These are phyloP conservation scores for Thelonectria discophora DNA, from an alignment of 2,329 filamentous ascomycete species.

Conservation along the genomic window DNA sequence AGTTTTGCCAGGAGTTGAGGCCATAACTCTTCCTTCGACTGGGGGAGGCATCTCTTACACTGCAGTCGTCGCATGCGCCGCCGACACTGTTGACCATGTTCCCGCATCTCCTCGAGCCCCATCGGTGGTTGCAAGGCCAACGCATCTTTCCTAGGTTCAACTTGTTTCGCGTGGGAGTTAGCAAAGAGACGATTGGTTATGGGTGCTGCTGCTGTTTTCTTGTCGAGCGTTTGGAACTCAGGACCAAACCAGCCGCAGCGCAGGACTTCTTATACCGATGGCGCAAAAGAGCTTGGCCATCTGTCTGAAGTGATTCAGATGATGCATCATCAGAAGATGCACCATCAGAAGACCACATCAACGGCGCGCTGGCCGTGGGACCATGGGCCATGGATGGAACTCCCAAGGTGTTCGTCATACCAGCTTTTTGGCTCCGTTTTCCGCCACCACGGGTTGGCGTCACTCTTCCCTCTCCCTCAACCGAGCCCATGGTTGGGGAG, in stretches of 20 bases:
- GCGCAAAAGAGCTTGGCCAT: constrained; percentile 9
- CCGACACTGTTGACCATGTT: constrained; percentile 34
- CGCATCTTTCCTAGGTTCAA: constrained; percentile 25
- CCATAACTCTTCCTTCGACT: constrained; percentile 1
- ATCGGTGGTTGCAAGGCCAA: constrained; percentile 39
- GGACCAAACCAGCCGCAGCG: neutral
- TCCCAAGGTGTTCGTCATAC: constrained; percentile 31
- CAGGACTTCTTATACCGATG: constrained; percentile 34
- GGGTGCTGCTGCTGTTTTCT: constrained; percentile 13
- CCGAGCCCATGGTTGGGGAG: neutral
- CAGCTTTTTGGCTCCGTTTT: constrained; percentile 19
- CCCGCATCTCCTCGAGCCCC: constrained; percentile 35
- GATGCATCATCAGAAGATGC: constrained; percentile 30
- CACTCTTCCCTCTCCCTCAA: constrained; percentile 1
- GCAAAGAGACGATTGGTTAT: no score
- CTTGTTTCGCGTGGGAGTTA: neutral
- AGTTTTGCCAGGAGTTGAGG: no score
- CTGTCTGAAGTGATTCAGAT: constrained; percentile 29
- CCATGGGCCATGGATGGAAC: constrained; percentile 22
- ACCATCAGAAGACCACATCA: constrained; percentile 25
- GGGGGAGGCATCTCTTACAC: constrained; percentile 23
- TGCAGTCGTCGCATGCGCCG: constrained; percentile 33
- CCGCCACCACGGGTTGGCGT: neutral
- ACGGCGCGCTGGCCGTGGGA: constrained; percentile 30
- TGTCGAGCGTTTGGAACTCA: neutral